Evolutionary conservation across 2,329 filamentous ascomycete species (phyloP).

Genomic region (Xylaria sp.): DNA sequence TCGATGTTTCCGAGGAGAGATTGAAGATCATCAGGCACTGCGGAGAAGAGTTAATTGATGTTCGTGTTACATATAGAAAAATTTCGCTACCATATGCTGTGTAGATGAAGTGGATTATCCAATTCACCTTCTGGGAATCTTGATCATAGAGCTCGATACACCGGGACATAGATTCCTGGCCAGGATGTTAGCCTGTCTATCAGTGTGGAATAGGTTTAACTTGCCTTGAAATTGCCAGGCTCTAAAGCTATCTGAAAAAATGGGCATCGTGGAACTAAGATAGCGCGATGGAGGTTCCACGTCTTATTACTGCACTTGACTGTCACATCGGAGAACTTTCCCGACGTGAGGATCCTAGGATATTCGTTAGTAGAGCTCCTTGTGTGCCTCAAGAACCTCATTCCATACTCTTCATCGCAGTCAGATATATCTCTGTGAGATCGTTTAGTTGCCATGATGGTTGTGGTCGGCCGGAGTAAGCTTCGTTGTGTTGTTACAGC

Average conservation of each 20-base stretch:
- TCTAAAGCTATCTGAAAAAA: conserved; percentile 19
- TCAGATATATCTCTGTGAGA: not conserved
- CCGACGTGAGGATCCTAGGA: not conserved
- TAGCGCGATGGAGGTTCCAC: conserved; percentile 20
- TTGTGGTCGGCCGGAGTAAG: not conserved
- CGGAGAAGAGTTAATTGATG: not conserved
- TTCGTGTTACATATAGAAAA: not conserved
- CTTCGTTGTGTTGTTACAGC: not conserved
- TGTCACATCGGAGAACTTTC: conserved; percentile 12
- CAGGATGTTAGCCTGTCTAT: too few relatives aligned
- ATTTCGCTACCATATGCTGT: conserved; percentile 2
- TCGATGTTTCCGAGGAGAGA: not conserved
- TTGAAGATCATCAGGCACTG: not conserved
- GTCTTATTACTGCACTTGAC: conserved; percentile 9
- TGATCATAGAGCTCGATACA: not conserved
- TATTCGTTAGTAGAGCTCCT: not conserved
- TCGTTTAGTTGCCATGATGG: not conserved
- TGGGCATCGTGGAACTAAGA: conserved; percentile 9
- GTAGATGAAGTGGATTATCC: conserved; percentile 19
- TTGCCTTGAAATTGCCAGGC: too few relatives aligned
- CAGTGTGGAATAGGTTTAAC: too few relatives aligned
- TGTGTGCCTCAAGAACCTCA: not conserved
- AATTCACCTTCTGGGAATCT: conserved; percentile 5
- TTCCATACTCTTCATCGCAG: not conserved
- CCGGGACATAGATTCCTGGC: too few relatives aligned